Base-by-base conservation (phyloP, 2,329 filamentous ascomycete species). In the Colletotrichum lentis region DNA sequence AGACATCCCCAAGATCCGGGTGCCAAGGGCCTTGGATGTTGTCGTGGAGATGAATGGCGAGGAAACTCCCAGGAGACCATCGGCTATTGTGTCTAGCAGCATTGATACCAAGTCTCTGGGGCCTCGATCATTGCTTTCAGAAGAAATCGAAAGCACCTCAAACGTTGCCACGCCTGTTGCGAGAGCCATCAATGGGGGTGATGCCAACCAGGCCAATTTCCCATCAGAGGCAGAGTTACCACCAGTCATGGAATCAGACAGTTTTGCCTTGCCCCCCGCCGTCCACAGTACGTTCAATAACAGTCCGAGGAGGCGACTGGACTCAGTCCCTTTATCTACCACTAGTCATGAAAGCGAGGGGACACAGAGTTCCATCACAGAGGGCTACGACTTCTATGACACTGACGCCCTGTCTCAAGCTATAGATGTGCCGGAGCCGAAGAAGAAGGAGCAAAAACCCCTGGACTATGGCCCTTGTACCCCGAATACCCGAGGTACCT, bases 341-440 rank as follows among this genome's bases (percentile, higher is more conserved):
- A 70, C 77, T 22, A 87, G 85, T 73, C 81, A 84, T 39, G 81
- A 82, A 47, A 86, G 83, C 72, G 81, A 80, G 50, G 71, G 73
- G 46, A 81, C 82, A 6, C 81, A 84, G 24, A 71, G 78, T n/a
- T 85, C 84, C 14, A 84, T 80, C 73, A 86, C 84, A 1, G 87
- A 89, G 71, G 88, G 88, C 0, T 90, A 90, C 72, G 88, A 90
- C 74, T 90, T 90, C 73, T 90, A 90, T 73, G 88, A 87, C 72
- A 78, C 87, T 35, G 86, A 87, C n/a, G 83, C 80, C 35, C 76
- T 85, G 63, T 77, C 78, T 56, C 79, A 79, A 52, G 85, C 84
- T 7, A 84, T 88, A 54, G 85, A 88, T 68, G 83, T 88, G 57
- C 85, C 83, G 10, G 72, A 75, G 10, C 74, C 81, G 6, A 80